Evolutionary conservation across 1,139 yeast genomes (phyloP).

Genomic region (Lodderomyces parapsilosis): DNA sequence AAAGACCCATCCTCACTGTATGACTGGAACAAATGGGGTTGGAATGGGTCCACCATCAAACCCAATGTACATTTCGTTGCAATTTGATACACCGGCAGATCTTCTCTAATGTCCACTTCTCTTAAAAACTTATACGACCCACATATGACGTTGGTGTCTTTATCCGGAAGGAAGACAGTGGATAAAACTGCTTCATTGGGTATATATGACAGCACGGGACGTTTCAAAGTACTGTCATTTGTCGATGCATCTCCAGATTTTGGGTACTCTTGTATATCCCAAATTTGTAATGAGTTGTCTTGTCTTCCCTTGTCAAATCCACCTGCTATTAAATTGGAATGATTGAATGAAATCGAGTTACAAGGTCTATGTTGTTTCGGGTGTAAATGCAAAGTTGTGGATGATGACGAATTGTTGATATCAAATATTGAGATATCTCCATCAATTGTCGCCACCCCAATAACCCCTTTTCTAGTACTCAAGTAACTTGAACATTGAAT

Average conservation of each 20-base stretch:
- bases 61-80: conserved; percentile 75
- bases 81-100: conserved; percentile 70
- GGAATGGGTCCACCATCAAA: conserved; percentile 66
- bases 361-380: conserved; percentile 76
- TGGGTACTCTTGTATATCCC: conserved; percentile 71
- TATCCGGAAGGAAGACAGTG: conserved; percentile 63
- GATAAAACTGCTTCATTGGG: conserved; percentile 77
- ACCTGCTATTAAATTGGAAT: conserved; percentile 64
- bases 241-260: conserved; percentile 37
- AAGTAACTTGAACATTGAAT: conserved; percentile 75
- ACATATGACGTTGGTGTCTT: conserved; percentile 56
- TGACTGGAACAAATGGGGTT: conserved; percentile 64
- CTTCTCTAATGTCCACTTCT: conserved; percentile 72
- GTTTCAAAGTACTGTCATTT: conserved; percentile 31
- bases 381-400: conserved; percentile 47
- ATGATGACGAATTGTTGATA: conserved; percentile 39
- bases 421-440: conserved; percentile 70
- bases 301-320: conserved; percentile 81
- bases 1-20: conserved; percentile 82
- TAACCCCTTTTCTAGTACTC: conserved; percentile 51
- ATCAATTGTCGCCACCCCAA: conserved; percentile 72
- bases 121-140: conserved; percentile 79
- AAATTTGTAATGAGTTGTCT: conserved; percentile 74
- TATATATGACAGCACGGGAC: conserved; percentile 61
- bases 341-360: conserved; percentile 69